These are phyloP conservation scores for Curvularia sp. DNA, from an alignment of 2,329 filamentous ascomycete species.

Conservation along the genomic window DNA sequence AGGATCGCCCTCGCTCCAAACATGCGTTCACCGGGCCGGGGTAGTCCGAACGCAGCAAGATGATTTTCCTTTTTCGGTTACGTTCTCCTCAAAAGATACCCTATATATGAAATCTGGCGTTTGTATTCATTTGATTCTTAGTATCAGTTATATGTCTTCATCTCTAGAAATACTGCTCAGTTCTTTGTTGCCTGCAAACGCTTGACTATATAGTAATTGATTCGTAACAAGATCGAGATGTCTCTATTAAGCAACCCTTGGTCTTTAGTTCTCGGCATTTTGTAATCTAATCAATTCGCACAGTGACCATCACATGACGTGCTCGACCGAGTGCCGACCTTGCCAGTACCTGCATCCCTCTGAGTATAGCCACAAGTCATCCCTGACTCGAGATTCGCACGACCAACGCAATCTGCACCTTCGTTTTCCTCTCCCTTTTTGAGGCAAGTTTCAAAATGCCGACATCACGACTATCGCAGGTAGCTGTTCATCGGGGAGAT, in stretches of 20 bases:
- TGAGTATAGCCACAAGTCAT: neutral
- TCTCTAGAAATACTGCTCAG: no score
- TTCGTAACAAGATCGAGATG: neutral
- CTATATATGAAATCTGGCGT: constrained; percentile 1
- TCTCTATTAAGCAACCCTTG: neutral
- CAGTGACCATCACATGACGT: neutral
- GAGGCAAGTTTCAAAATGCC: no score
- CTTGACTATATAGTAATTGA: no score
- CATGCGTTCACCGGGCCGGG: constrained; percentile 31
- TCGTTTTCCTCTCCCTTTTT: neutral
- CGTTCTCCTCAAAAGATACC: constrained; percentile 10
- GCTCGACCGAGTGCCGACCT: neutral
- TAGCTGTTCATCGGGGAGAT: no score
- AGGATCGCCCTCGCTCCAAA: constrained; percentile 44
- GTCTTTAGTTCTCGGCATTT: no score
- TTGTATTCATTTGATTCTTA: neutral
- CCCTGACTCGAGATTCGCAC: neutral
- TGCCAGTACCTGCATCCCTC: neutral
- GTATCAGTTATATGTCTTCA: neutral
- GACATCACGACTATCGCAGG: no score
- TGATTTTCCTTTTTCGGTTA: neutral
- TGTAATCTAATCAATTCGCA: no score
- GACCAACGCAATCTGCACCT: neutral
- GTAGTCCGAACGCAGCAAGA: constrained; percentile 5
- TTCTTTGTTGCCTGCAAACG: no score